Conservation (phyloP, 2,329 filamentous ascomycete genomes). For the Leptographium wingfieldii region DNA sequence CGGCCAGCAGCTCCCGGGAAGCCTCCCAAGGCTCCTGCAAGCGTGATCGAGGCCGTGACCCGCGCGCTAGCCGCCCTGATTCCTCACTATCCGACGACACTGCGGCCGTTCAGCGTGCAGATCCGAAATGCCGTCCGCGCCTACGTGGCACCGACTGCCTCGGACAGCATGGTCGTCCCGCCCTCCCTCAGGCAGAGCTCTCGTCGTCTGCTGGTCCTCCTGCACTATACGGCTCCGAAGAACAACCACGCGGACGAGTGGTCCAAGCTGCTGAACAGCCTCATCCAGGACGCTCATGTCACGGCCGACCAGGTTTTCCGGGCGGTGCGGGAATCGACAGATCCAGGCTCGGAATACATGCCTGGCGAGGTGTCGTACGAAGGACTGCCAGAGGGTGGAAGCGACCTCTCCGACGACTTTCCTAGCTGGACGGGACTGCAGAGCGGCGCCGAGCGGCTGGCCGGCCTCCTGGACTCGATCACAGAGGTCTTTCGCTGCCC, state of each 20-base stretch:
- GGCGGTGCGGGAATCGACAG: conserved; percentile 70
- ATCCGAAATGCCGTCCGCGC: conserved; percentile 47
- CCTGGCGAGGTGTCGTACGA: conserved; percentile 28
- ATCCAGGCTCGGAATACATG: conserved; percentile 45
- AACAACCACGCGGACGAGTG: conserved; percentile 67
- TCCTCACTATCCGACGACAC: conserved; percentile 70
- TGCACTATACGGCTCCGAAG: conserved; percentile 74
- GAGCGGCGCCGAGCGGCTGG: conserved; percentile 57
- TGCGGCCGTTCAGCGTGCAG: conserved; percentile 62
- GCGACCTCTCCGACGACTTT: conserved; percentile 36
- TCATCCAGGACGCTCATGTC: conserved; percentile 53
- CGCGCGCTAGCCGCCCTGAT: conserved; percentile 60
- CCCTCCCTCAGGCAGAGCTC: conserved; percentile 42
- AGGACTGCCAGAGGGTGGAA: conserved; percentile 31
- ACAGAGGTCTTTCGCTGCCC: conserved; percentile 48
- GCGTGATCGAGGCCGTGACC: conserved; percentile 54
- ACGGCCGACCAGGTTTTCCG: conserved; percentile 69
- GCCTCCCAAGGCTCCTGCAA: conserved; percentile 26
- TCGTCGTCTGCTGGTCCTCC: conserved; percentile 52
- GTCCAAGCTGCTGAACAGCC: conserved; percentile 49
- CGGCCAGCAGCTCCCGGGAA: conserved; percentile 29
- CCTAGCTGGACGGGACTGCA: conserved; percentile 62
- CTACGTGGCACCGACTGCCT: conserved; percentile 52
- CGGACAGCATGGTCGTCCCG: conserved; percentile 35
- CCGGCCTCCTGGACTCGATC: conserved; percentile 53